Evolutionary conservation across 208 protist genomes (phyloP).

Genomic region (Acanthamoeba healyi): DNA sequence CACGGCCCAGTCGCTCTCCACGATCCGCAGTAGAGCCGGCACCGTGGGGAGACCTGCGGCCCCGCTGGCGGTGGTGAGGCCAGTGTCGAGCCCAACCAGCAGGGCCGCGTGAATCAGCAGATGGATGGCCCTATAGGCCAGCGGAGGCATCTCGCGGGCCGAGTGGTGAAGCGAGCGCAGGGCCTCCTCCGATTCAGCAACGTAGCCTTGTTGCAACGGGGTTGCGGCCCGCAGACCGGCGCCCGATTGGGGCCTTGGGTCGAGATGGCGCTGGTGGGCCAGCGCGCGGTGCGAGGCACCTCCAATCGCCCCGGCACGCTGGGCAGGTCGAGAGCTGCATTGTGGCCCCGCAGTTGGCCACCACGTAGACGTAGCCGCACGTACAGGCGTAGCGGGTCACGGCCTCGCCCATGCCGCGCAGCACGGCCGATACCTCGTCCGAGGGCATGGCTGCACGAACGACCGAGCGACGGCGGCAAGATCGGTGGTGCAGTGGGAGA

Average conservation of each 20-base stretch:
- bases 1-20: background rate
- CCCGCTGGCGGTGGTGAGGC: background rate
- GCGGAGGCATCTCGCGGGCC: background rate
- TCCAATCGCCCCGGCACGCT: background rate
- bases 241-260: background rate
- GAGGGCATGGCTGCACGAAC: background rate
- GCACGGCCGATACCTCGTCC: background rate
- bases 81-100: background rate
- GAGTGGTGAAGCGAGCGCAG: background rate
- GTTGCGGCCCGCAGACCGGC: background rate
- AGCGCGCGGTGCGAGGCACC: background rate
- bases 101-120: slow-evolving; percentile 4
- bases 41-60: background rate
- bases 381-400: slow-evolving; percentile 22
- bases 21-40: background rate
- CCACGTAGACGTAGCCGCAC: slow-evolving; percentile 27
- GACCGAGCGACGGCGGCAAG: background rate
- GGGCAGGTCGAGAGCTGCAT: slow-evolving; percentile 38
- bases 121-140: background rate
- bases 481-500: background rate
- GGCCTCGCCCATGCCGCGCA: background rate
- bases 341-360: slow-evolving; percentile 14
- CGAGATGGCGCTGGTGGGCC: background rate
- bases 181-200: slow-evolving; percentile 6
- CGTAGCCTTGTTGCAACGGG: background rate